These are phyloP conservation scores for Apiospora marii DNA, from an alignment of 2,329 filamentous ascomycete species.

Conservation along the genomic window DNA sequence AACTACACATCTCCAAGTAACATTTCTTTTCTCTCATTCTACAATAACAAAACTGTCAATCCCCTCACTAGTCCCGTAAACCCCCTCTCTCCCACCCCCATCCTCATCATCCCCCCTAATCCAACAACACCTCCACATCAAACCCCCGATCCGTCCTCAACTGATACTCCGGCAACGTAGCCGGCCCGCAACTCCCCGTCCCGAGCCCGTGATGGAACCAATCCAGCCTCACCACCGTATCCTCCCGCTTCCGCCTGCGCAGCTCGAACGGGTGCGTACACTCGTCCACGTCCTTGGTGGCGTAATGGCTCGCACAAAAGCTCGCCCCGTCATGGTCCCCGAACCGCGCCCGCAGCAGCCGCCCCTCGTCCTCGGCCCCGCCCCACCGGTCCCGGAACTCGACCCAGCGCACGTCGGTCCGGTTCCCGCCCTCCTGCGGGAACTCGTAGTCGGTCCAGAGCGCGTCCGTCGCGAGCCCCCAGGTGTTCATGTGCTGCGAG, in stretches of 20 bases:
- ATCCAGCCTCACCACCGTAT: constrained; percentile 66
- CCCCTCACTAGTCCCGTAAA: too few relatives aligned
- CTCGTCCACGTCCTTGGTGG: constrained; percentile 59
- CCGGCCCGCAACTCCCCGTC: constrained; percentile 68
- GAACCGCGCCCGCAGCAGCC: constrained; percentile 54
- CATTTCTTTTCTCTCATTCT: too few relatives aligned
- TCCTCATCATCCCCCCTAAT: constrained; percentile 37
- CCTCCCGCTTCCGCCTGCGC: constrained; percentile 53
- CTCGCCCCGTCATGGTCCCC: constrained; percentile 56
- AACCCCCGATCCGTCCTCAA: constrained; percentile 51
- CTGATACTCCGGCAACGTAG: constrained; percentile 57
- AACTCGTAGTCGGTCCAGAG: constrained; percentile 71
- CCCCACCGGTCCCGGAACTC: constrained; percentile 49
- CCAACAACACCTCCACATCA: constrained; percentile 53
- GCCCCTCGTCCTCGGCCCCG: constrained; percentile 36
- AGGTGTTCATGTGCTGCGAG: constrained; percentile 65
- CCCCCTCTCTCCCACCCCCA: background rate
- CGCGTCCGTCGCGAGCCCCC: constrained; percentile 53
- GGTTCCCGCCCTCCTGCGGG: constrained; percentile 72
- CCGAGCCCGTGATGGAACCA: constrained; percentile 69
- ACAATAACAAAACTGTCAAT: too few relatives aligned
- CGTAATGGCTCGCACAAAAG: constrained; percentile 66
- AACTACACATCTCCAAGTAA: too few relatives aligned
- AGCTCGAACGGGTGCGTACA: constrained; percentile 69
- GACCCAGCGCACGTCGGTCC: constrained; percentile 69